A percentile compares a stretch with the other conserved stretches of the same genome.
Conservation (phyloP, 176 grass and related monocot species). For the Ananas comosus region DNA sequence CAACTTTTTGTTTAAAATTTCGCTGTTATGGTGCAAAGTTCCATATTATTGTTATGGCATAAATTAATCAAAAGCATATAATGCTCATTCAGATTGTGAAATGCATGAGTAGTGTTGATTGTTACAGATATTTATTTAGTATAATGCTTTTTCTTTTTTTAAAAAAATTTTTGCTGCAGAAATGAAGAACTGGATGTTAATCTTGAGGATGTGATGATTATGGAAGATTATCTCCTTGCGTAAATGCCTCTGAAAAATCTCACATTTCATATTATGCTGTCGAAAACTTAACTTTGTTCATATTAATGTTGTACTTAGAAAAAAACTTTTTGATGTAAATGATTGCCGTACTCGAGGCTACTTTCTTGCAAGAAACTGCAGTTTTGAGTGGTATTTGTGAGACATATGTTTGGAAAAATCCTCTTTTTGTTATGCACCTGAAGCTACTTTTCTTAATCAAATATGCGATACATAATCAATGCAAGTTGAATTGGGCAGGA, state of each 20-base stretch:
- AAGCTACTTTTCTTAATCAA: not conserved
- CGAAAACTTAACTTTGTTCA: no score
- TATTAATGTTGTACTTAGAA: no score
- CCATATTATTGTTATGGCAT: no score
- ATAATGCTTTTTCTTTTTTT: not conserved
- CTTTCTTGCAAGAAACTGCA: no score
- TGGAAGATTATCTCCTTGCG: no score
- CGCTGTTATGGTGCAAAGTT: not conserved
- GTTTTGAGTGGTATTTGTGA: not conserved
- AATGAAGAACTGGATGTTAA: not conserved
- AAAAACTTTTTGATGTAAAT: no score
- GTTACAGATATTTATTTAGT: not conserved
- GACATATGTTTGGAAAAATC: no score
- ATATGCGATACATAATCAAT: not conserved
- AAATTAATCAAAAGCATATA: no score
- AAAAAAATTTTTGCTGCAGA: slow-evolving; percentile 11
- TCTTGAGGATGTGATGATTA: slow-evolving; percentile 24
- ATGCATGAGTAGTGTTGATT: not conserved
- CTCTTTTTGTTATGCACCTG: not conserved
- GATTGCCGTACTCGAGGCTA: no score
- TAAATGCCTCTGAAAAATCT: no score
- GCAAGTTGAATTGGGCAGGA: slow-evolving; percentile 6
- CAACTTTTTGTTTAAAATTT: not conserved
- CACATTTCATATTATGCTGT: no score
- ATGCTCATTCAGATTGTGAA: not conserved